Percentiles rank a stretch among this genome's conserved stretches.
Evolutionary conservation across 768 basidiomycete genomes (phyloP).

Genomic region (Tulasnella sp.): DNA sequence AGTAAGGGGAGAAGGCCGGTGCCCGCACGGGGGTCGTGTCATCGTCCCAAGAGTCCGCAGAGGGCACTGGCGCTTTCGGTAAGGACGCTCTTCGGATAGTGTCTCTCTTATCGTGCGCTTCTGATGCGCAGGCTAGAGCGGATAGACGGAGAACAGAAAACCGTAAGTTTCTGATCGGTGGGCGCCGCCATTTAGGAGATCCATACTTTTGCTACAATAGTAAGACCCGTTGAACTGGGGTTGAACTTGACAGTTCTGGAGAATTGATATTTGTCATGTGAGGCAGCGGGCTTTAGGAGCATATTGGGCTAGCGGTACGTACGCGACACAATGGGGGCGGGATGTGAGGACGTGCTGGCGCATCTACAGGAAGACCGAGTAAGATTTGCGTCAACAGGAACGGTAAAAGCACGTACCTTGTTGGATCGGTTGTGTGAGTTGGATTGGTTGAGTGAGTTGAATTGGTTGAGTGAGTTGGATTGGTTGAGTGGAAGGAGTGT

Average conservation of each 20-base stretch:
- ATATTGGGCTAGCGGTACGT: background rate
- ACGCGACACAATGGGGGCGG: background rate
- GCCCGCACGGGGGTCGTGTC: background rate
- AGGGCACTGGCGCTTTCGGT: background rate
- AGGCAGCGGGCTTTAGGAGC: background rate
- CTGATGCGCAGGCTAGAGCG: background rate
- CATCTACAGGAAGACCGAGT: too few species aligned
- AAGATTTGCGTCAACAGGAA: too few species aligned
- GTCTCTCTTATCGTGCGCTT: background rate
- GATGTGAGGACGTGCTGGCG: background rate
- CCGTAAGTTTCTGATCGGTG: too few species aligned
- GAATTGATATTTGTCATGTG: background rate
- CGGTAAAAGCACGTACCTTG: too few species aligned
- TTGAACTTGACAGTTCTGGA: background rate
- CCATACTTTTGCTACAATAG: background rate
- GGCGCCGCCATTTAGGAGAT: background rate
- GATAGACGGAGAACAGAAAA: background rate
- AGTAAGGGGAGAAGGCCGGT: background rate
- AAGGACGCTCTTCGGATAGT: background rate
- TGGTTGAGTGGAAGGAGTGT: too few species aligned
- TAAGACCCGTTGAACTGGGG: background rate
- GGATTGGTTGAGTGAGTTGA: too few species aligned
- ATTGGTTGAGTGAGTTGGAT: too few species aligned
- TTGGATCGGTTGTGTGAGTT: too few species aligned
- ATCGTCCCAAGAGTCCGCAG: background rate